Evolutionary conservation across 2,329 filamentous ascomycete genomes (phyloP), one percentile per base, ranked within the genome.

Genomic region (Atkinsonella texensis): DNA sequence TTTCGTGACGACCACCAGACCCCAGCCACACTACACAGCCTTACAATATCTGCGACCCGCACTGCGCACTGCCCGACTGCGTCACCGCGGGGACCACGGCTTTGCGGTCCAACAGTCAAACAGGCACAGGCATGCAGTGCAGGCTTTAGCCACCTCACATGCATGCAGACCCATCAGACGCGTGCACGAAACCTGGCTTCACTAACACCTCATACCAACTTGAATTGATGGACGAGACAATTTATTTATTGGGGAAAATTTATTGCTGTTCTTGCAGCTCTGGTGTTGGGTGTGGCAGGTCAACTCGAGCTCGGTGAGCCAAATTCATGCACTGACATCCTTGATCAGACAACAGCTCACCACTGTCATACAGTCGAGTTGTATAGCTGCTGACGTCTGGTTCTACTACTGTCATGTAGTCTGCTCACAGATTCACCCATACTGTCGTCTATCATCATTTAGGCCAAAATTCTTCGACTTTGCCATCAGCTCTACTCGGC

Each of bases 11-110:
- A 39, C 10, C 33, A 8, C 13, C 35, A 39, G n/a, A n/a, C 38
- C 13, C 17, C 12, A n/a, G 39, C n/a, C n/a, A 41, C 28, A 4
- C 8, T 4, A 28, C 35, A 5, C 35, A 38, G 35, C 35, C 35
- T 38, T 7, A 35, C 20, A 23, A 23, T 17, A 51, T 13, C 39
- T 6, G 49, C 32, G 48, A 38, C 51, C 49, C 51, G 17, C 52
- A 47, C 46, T 58, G 57, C 51, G 17, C 52, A 47, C 46, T 58
- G 57, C 58, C 20, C 2, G 20, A 4, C 46, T 58, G 57, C 58
- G 57, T 60, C 58, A 60, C 58, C 57, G 58, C 51, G 56, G 56
- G 55, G 57, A 54, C 46, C 46, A 58, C 51, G 51, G 46, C 46
- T 50, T 46, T 28, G 28, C 38, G 46, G 20, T 23, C 4, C 20